Evolutionary conservation across 2,329 filamentous ascomycete species (phyloP).

Genomic region (Fusarium coffeatum): DNA sequence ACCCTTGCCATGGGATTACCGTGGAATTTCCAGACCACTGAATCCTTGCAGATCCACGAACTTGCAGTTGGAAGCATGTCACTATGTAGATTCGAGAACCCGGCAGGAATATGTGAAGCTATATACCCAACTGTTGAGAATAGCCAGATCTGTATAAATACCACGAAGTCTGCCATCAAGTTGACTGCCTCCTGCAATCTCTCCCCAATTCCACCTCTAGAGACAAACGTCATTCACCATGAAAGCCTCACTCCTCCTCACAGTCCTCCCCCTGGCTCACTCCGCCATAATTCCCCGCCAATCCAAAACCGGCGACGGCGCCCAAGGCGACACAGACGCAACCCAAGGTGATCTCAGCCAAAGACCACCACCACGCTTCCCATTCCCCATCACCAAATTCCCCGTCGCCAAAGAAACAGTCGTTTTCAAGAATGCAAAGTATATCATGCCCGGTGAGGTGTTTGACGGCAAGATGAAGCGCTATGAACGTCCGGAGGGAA

Average conservation of each 20-base stretch:
- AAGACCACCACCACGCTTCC: constrained; percentile 47
- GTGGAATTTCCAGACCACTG: background rate
- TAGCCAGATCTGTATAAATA: background rate
- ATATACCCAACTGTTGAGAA: background rate
- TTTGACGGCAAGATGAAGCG: constrained; percentile 53
- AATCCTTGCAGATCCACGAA: background rate
- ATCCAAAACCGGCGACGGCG: constrained; percentile 43
- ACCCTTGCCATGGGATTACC: background rate
- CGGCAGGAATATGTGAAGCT: background rate
- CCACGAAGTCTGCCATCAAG: accelerated
- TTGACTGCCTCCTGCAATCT: too few species aligned
- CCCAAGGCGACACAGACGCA: constrained; percentile 36
- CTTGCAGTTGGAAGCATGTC: background rate
- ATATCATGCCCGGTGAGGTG: constrained; percentile 48
- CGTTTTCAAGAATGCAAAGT: constrained; percentile 46
- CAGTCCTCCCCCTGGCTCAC: constrained; percentile 38
- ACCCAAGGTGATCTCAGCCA: constrained; percentile 45
- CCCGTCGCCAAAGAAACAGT: constrained; percentile 47
- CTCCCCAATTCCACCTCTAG: accelerated
- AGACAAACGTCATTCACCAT: constrained; percentile 9
- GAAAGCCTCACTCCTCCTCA: constrained; percentile 41
- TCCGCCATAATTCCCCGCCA: constrained; percentile 31
- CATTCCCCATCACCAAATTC: constrained; percentile 48
- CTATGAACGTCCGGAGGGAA: constrained; percentile 54
- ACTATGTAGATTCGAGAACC: background rate